Evolutionary conservation across 257 asterid genomes (phyloP).

Genomic region (Solanum pinnatisectum): DNA sequence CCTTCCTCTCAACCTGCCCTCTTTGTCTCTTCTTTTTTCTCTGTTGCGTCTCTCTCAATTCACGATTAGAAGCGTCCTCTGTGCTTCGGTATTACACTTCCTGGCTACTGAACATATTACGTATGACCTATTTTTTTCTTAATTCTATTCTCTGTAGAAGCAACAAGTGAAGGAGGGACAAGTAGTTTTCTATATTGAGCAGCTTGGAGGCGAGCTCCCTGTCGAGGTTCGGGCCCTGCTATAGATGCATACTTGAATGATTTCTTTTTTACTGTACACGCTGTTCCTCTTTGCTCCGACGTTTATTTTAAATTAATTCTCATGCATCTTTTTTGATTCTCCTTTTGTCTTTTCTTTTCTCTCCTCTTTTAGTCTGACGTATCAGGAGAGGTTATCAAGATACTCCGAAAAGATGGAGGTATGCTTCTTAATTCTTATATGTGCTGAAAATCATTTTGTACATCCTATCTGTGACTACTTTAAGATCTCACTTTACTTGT

Average conservation of each 20-base stretch:
- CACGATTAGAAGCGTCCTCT: not conserved
- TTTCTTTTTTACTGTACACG: not conserved
- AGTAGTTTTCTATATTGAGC: conserved; percentile 83
- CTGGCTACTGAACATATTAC: not conserved
- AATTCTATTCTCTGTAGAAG: conserved; percentile 35
- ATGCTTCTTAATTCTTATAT: conserved; percentile 2
- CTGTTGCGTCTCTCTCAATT: not conserved
- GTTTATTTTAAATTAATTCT: not conserved
- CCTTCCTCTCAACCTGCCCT: not conserved
- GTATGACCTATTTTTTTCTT: not conserved
- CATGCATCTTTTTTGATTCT: not conserved
- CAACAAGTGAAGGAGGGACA: conserved; percentile 84
- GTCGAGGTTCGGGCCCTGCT: conserved; percentile 46
- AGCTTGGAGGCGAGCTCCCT: conserved; percentile 75
- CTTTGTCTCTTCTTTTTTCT: not conserved
- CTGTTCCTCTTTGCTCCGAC: not conserved
- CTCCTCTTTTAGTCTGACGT: conserved; percentile 38
- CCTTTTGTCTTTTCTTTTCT: not conserved
- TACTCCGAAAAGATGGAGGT: conserved; percentile 76
- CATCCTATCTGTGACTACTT: not conserved
- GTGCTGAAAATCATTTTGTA: not conserved
- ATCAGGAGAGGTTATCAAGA: conserved; percentile 77
- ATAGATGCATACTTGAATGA: not conserved
- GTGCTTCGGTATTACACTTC: not conserved
- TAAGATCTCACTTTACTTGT: not conserved